A percentile compares a stretch with the other conserved stretches of the same genome.
These are phyloP conservation scores for Phytophthora meadii DNA, from an alignment of 352 stramenopile genomes.

Conservation along the genomic window DNA sequence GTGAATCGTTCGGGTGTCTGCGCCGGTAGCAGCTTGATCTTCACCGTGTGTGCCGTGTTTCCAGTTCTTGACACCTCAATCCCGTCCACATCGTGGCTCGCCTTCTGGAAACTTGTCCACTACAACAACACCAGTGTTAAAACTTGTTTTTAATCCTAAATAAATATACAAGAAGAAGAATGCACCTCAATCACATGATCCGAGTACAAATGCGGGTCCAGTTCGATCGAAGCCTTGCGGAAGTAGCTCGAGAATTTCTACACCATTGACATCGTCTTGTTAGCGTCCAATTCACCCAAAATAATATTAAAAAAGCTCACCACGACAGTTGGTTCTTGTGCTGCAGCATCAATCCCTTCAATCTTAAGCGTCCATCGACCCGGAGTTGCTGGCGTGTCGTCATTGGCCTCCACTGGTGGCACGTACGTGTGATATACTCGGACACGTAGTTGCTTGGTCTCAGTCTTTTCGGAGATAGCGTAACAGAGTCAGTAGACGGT, in stretches of 20 bases:
- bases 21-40: constrained; percentile 70
- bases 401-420: constrained; percentile 45
- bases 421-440: constrained; percentile 70
- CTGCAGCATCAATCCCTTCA: constrained; percentile 51
- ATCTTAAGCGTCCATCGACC: constrained; percentile 75
- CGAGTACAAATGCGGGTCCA: constrained; percentile 72
- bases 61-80: constrained; percentile 63
- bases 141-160: background rate
- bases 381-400: constrained; percentile 37
- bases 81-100: constrained; percentile 63
- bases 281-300: no score
- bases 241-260: constrained; percentile 86
- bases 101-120: constrained; percentile 85
- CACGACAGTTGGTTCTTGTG: constrained; percentile 40
- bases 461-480: constrained; percentile 29
- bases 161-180: constrained; percentile 2
- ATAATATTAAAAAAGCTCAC: constrained; percentile 26
- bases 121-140: constrained; percentile 20
- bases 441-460: constrained; percentile 65
- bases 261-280: constrained; percentile 2
- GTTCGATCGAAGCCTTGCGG: constrained; percentile 74
- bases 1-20: constrained; percentile 66
- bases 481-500: no score
- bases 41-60: constrained; percentile 61
- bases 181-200: constrained; percentile 73